A percentile compares a stretch with the other conserved stretches of the same genome.
Evolutionary conservation across 192 early-diverging fungal species (phyloP).

Genomic region (Entophlyctis luteolus): DNA sequence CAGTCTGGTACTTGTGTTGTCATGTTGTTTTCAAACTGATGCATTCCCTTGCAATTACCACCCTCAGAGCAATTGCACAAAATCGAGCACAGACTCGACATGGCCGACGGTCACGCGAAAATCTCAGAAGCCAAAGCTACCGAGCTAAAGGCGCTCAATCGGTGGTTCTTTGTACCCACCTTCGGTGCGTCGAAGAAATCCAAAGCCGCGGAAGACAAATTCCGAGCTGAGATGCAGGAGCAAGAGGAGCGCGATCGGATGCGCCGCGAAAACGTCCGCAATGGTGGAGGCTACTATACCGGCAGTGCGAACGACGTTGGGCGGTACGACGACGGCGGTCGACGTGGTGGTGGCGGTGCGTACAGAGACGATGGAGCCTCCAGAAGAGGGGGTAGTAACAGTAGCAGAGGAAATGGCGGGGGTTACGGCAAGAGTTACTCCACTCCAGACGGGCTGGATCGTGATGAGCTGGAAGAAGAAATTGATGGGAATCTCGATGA

Average conservation of each 20-base stretch:
- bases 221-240: slow-evolving; percentile 23
- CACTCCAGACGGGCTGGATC: slow-evolving; percentile 44
- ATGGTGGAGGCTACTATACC: slow-evolving; percentile 23
- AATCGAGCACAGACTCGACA: slow-evolving; percentile 39
- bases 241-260: neutral
- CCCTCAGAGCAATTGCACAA: slow-evolving; percentile 45
- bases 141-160: slow-evolving; percentile 50
- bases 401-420: neutral
- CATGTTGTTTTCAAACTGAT: neutral
- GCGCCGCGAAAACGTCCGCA: slow-evolving; percentile 16
- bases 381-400: neutral
- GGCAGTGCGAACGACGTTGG: neutral
- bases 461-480: slow-evolving; percentile 50
- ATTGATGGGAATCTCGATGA: slow-evolving; percentile 54
- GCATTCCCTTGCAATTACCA: neutral
- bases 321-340: neutral
- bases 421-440: slow-evolving; percentile 31
- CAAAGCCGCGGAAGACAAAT: slow-evolving; percentile 31
- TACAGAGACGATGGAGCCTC: too few species aligned
- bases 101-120: slow-evolving; percentile 39
- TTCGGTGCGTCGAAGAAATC: slow-evolving; percentile 49
- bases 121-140: slow-evolving; percentile 44
- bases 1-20: slow-evolving; percentile 36
- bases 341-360: neutral
- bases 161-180: slow-evolving; percentile 50